Evolutionary conservation across 164 flowering plant genomes (phyloP), one percentile per base, ranked within the genome.

Genomic region (Litsea cubeba): DNA sequence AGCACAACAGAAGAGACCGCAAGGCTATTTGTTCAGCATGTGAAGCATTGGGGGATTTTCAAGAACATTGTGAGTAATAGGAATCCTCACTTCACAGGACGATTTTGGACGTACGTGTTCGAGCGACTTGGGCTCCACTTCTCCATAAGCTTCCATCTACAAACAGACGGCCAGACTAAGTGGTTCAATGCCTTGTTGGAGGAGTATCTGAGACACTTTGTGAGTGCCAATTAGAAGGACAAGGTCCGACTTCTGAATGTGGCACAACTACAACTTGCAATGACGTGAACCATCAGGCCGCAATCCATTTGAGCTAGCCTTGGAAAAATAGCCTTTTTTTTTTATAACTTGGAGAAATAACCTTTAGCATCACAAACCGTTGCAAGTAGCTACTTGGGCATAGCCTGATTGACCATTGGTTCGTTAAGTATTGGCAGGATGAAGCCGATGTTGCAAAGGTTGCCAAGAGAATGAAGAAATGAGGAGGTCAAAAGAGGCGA

Each of bases 341-440:
- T 4, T 30, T 30, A 4, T 5, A 30, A 30, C 35, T 3, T 30
- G 23, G 17, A 62, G 18, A 4, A 54, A 28, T 62, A 54, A 70
- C 63, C 72, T 10, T n/a, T 70, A 11, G 25, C 63, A 11, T 30
- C 49, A 4, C 46, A 66, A 12, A 28, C 69, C 15, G 35, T 46
- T 23, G 49, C 51, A 15, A 54, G 3, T 4, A 24, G 54, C 24
- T 77, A 50, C 63, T 65, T 7, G 50, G 76, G 63, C 22, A 1
- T 28, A 66, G 62, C 46, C 64, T 62, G 7, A 2, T n/a, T 11
- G 62, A 25, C 2, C 49, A 49, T 46, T 10, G 54, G 20, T 72
- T 72, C 35, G 57, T 65, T 14, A 72, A 72, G 51, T 68, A 72
- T 62, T 72, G 54, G 69, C 57, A 72, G 62, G 74, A 72, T 25